Conservation (phyloP, 2,329 filamentous ascomycete genomes). For the Geoglossum cookeanum region DNA sequence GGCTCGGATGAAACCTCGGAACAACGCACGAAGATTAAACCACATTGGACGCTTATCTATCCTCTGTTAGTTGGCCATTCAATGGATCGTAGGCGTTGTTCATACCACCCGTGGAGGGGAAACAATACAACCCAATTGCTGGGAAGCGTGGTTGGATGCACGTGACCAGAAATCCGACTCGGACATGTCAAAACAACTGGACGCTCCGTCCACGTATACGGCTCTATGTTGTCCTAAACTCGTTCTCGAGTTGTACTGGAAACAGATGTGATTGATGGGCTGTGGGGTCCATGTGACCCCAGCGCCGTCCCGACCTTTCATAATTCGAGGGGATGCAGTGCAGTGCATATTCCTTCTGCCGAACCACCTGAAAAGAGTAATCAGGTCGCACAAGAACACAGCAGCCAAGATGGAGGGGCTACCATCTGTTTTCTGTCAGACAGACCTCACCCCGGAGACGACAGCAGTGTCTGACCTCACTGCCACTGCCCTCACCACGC, state of each 20-base stretch:
- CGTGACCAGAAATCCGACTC: background rate
- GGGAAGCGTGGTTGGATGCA: too few species aligned
- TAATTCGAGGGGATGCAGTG: background rate
- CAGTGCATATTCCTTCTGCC: background rate
- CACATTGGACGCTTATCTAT: background rate
- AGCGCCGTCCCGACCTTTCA: background rate
- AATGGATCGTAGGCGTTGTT: background rate
- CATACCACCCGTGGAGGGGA: background rate
- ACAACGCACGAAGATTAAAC: background rate
- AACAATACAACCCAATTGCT: background rate
- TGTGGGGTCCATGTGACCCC: too few species aligned
- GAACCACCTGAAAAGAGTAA: background rate
- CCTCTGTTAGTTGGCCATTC: background rate
- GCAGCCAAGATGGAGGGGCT: too few species aligned
- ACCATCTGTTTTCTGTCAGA: background rate
- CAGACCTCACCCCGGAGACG: background rate
- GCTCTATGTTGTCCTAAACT: background rate
- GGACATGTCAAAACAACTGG: background rate
- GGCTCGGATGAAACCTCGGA: background rate
- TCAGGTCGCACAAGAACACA: background rate
- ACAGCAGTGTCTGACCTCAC: background rate
- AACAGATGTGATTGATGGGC: background rate
- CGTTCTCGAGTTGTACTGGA: background rate
- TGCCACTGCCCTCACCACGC: background rate
- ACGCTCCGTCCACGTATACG: background rate